Conservation (phyloP, 108 stramenopile genomes). For the Bacterosira constricta region DNA sequence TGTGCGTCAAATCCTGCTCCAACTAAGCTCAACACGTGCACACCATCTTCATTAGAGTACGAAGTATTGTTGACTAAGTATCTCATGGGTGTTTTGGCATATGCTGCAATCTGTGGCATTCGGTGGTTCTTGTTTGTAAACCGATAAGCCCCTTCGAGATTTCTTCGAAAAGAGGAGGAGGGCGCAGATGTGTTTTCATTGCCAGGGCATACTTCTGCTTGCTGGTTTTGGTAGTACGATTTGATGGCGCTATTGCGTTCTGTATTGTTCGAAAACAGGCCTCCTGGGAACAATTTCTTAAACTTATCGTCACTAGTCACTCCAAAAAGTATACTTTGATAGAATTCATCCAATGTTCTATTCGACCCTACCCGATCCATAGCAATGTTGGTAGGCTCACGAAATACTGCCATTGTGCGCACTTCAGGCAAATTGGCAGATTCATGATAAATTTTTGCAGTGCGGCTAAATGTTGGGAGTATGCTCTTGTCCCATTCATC, state of each 20-base stretch:
- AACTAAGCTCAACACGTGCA: constrained; percentile 7
- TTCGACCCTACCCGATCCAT: not conserved
- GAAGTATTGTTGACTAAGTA: not conserved
- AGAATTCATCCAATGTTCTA: constrained; percentile 6
- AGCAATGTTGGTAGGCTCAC: constrained; percentile 5
- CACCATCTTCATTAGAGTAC: not conserved
- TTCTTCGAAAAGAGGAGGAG: not conserved
- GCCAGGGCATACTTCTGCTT: not conserved
- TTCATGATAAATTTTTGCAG: not conserved
- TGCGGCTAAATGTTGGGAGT: not conserved
- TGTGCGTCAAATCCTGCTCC: not conserved
- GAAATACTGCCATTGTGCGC: not conserved
- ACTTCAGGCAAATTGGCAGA: constrained; percentile 1
- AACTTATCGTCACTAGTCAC: too few relatives aligned
- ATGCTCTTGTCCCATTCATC: not conserved
- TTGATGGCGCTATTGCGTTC: too few relatives aligned
- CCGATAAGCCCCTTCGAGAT: constrained; percentile 7
- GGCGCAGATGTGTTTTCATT: too few relatives aligned
- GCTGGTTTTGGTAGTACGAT: not conserved
- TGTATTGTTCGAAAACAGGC: too few relatives aligned
- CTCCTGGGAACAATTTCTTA: too few relatives aligned
- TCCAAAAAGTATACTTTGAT: not conserved
- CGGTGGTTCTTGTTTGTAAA: not conserved
- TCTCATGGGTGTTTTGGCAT: constrained; percentile 3
- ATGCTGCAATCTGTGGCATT: constrained; percentile 1